Evolutionary conservation across 768 basidiomycete genomes (phyloP).

Genomic region (Trametes gibbosa): DNA sequence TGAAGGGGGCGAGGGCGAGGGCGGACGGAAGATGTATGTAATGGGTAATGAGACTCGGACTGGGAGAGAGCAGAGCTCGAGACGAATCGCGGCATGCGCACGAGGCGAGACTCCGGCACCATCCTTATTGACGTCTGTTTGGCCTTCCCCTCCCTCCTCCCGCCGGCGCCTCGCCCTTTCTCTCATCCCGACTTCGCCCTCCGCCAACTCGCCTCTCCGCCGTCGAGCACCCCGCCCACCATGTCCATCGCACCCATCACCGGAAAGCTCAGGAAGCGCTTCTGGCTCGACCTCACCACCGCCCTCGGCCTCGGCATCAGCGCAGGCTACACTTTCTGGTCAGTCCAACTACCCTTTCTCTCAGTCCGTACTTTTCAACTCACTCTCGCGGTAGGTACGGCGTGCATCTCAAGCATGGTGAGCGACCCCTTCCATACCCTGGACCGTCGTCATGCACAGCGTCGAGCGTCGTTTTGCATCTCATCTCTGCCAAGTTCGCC

Average conservation of each 20-base stretch:
- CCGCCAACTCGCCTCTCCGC: conserved; percentile 18
- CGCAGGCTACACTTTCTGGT: conserved; percentile 84
- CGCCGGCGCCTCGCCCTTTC: conserved; percentile 8
- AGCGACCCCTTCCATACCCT: conserved; percentile 34
- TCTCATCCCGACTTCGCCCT: conserved; percentile 24
- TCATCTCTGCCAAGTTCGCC: not conserved
- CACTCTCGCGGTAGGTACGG: conserved; percentile 64
- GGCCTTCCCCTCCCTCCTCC: conserved; percentile 18
- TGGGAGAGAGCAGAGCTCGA: conserved; percentile 7
- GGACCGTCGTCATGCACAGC: not conserved
- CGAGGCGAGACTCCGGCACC: conserved; percentile 2
- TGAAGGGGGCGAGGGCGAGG: not conserved
- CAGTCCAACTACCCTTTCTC: conserved; percentile 33
- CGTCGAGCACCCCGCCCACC: conserved; percentile 23
- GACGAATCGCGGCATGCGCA: conserved; percentile 3
- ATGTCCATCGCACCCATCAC: conserved; percentile 92
- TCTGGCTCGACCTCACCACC: conserved; percentile 81
- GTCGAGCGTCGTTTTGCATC: not conserved
- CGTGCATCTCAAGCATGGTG: conserved; percentile 70
- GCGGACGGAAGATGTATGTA: not conserved
- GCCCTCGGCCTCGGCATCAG: conserved; percentile 75
- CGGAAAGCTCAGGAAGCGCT: conserved; percentile 89
- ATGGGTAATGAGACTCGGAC: no score
- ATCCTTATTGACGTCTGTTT: conserved; percentile 25
- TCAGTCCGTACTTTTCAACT: conserved; percentile 23